A percentile compares a stretch with the other conserved stretches of the same genome.
Conservation (phyloP, 2,329 filamentous ascomycete species). For the Paracamarosporium sp. region DNA sequence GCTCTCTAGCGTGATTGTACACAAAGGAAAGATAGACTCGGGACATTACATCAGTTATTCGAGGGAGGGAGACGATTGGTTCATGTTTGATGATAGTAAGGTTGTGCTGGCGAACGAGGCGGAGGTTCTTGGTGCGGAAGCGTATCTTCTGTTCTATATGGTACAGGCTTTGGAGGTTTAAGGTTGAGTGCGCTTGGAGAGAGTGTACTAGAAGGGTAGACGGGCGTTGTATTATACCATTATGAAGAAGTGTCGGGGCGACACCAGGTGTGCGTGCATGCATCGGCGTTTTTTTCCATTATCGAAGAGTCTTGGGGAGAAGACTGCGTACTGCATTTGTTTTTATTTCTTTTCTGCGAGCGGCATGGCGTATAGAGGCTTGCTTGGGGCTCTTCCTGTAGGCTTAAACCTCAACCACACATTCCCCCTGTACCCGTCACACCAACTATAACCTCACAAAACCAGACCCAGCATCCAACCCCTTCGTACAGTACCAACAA, state of each 20-base stretch:
- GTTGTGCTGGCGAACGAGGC: constrained; percentile 84
- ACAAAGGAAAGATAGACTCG: constrained; percentile 90
- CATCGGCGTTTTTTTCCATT: not conserved
- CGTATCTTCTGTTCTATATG: constrained; percentile 87
- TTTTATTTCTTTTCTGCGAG: too few species aligned
- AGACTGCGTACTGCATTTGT: not conserved
- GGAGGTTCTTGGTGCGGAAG: constrained; percentile 84
- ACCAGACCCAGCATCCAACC: too few species aligned
- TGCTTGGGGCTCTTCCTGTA: too few species aligned
- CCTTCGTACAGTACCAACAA: too few species aligned
- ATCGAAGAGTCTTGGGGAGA: too few species aligned
- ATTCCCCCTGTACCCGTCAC: too few species aligned
- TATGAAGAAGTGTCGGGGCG: too few species aligned
- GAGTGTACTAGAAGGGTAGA: too few species aligned
- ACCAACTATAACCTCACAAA: too few species aligned
- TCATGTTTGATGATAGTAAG: constrained; percentile 93
- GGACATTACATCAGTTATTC: constrained; percentile 94
- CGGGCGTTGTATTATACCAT: not conserved
- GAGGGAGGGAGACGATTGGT: constrained; percentile 85
- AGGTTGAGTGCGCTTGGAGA: not conserved
- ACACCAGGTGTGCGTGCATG: not conserved
- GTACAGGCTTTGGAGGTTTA: constrained; percentile 40
- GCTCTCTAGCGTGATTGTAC: constrained; percentile 86
- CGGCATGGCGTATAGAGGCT: too few species aligned
- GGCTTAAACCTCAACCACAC: too few species aligned